Evolutionary conservation across 768 basidiomycete genomes (phyloP).

Genomic region (Naganishia vishniacii): DNA sequence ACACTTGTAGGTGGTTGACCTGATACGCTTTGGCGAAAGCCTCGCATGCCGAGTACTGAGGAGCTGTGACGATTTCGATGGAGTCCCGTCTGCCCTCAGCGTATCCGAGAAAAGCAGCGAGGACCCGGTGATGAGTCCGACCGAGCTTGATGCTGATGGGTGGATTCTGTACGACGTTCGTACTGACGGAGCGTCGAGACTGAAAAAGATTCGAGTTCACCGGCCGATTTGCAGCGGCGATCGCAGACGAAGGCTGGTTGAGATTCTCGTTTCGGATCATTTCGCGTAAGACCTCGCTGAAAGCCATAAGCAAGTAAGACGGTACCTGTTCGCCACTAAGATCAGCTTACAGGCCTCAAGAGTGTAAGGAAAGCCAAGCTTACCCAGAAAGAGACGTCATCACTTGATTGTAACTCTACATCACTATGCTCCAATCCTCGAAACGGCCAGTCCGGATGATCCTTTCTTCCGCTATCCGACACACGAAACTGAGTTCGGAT

Average conservation of each 20-base stretch:
- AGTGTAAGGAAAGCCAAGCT: neutral
- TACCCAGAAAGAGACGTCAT: slow-evolving; percentile 3
- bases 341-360: neutral
- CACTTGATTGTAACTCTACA: neutral
- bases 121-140: slow-evolving; percentile 6
- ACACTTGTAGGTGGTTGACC: neutral
- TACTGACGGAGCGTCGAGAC: neutral
- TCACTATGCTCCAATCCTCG: neutral
- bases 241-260: neutral
- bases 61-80: neutral
- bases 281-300: neutral
- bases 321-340: neutral
- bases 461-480: neutral
- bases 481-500: neutral
- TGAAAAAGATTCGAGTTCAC: neutral
- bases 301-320: slow-evolving; percentile 7
- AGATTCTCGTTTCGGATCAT: neutral
- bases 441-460: slow-evolving; percentile 4
- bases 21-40: neutral
- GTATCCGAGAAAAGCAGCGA: neutral
- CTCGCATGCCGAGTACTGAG: slow-evolving; percentile 6
- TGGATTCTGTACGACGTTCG: neutral
- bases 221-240: neutral
- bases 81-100: neutral
- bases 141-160: neutral